Evolutionary conservation across 2,329 filamentous ascomycete species (phyloP), one percentile per base, ranked within the genome.

Genomic region (Hymenoscyphus repandus): DNA sequence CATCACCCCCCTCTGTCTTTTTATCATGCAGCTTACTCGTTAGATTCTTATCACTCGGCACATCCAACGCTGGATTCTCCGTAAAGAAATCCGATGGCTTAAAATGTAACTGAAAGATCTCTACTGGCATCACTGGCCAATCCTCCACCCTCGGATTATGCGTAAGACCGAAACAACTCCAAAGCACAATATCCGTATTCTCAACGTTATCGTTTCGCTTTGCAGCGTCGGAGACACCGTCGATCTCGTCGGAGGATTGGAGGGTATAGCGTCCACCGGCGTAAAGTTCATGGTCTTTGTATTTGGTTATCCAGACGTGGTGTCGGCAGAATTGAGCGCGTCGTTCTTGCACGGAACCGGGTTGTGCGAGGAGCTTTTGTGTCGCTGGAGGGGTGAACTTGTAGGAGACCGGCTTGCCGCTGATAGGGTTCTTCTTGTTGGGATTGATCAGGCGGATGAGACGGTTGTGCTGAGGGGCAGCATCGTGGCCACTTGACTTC

Each of bases 111-210:
- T 70, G 70, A 15, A 76, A 62, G 11, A 69, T 75, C 65, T 86
- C 82, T 58, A 75, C 76, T 0, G 82, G 82, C 83, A 86, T 86
- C 34, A 86, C 78, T 1, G 82, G 82, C 67, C 84, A 86, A 61
- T 86, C 82, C 60, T 85, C 82, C 17, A 79, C 72, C 5, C 82
- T 70, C 0, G 81, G 80, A 27, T 83, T 79, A 56, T 86, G 83
- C 30, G 83, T 86, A 18, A 83, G 76, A 15, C 82, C 72, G 59
- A 75, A 75, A 2, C 78, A 75, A 17, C 79, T 73, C 76, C 77
- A 82, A 3, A 82, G 66, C 1, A 83, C 77, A 36, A 80, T 72
- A 38, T 81, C 75, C 17, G 72, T 68, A 51, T 83, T 68, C 65
- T 75, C 58, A 27, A 75, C 71, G 57, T 73, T 62, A 40, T 76